These are phyloP conservation scores for Drechslerella stenobrocha DNA, from an alignment of 2,329 filamentous ascomycete species.

Conservation along the genomic window DNA sequence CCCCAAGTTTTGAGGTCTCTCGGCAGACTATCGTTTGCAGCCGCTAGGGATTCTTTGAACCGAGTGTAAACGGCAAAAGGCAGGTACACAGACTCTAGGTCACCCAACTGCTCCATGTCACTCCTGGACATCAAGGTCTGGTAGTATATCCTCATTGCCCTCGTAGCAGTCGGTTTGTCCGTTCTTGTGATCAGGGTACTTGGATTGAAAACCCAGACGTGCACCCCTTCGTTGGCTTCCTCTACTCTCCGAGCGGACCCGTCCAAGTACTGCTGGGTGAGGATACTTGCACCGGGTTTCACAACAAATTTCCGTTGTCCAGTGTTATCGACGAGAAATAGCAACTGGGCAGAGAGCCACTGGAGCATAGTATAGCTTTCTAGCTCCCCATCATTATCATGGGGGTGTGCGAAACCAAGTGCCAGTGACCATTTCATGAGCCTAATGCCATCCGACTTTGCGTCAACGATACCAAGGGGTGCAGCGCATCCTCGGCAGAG, in stretches of 20 bases:
- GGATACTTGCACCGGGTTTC: constrained; percentile 34
- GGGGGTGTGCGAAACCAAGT: constrained; percentile 2
- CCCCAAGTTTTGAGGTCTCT: constrained; percentile 17
- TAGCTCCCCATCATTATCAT: constrained; percentile 1
- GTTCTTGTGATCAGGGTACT: constrained; percentile 36
- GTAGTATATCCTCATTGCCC: constrained; percentile 40
- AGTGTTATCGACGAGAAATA: constrained; percentile 27
- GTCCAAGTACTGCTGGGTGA: constrained; percentile 30
- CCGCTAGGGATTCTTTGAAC: constrained; percentile 25
- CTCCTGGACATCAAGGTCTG: constrained; percentile 18
- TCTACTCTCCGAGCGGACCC: constrained; percentile 17
- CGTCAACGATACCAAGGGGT: constrained; percentile 41
- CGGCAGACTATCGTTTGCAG: constrained; percentile 23
- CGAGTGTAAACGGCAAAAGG: constrained; percentile 18
- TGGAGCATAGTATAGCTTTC: constrained; percentile 38
- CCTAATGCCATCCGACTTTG: constrained; percentile 33
- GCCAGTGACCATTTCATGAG: constrained; percentile 47
- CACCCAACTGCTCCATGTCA: constrained; percentile 17
- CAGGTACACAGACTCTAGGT: constrained; percentile 42
- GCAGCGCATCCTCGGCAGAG: constrained; percentile 18
- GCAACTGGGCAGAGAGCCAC: constrained; percentile 45
- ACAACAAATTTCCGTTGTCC: constrained; percentile 43
- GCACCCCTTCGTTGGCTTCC: constrained; percentile 24
- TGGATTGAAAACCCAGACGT: constrained; percentile 48
- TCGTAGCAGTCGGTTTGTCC: constrained; percentile 24